Base-by-base conservation (phyloP, 805 yeast species). In the Sungouiozyma ichnusensis region DNA sequence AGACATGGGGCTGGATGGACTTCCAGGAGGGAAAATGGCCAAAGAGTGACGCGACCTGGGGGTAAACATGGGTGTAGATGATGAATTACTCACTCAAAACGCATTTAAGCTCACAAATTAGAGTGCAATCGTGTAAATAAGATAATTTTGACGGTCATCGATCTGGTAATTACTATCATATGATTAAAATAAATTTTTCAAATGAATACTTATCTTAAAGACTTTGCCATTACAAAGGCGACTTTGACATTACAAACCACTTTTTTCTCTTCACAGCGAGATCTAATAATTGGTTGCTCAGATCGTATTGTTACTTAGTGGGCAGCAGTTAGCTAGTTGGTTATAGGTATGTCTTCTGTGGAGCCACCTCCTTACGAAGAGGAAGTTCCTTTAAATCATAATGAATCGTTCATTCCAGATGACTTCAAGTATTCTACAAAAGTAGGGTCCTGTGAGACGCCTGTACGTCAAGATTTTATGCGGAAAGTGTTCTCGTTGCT, bases 371-470 rank as follows among this genome's bases (percentile, higher is more conserved):
- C 43, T 6, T 38, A 44, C 16, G 35, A 44, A 16, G 44, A 38
- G 20, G 33, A 33, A 16, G 38, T 3, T 18, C 32, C 35, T 27
- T 17, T 11, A 16, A 31, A 35, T 15, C 35, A 33, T 24, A 32
- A 39, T 16, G 40, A 39, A 16, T 18, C 43, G 2, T 48, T 37
- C 33, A 39, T 48, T 13, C 80, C 81, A 3, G 83, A 85, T 51
- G 94, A 85, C 62, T 86, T 85, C 74, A 86, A 85, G 59, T 85
- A 80, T 61, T 76, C 82, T 31, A 81, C 82, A 5, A 72, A 74
- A 40, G 94, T 86, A 18, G 76, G 86, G 3, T 78, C 82, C 27
- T 85, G 95, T 62, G 84, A 81, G 44, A 65, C 84, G 40, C 76
- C 81, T 14, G 69, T 86, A 33, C 76, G 95, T 51, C 83, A 81